phyloP scores from a whole-genome alignment of 176 grass and related monocot species.

The Ampelocalamus luodianensis region DNA sequence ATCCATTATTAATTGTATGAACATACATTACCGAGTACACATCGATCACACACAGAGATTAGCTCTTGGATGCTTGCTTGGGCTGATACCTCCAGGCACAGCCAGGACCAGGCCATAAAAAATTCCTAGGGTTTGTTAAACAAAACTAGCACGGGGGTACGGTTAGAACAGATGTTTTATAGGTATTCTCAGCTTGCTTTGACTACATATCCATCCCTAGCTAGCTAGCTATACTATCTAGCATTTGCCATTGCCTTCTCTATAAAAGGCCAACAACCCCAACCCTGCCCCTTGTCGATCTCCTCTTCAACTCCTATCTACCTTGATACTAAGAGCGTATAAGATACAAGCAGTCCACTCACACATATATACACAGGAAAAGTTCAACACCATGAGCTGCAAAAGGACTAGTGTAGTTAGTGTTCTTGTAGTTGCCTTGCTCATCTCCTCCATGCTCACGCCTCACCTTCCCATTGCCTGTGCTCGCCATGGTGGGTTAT shows the following conservation, averaged over 20 bases:
- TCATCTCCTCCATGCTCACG: slow-evolving; percentile 36
- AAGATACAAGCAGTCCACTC: background rate
- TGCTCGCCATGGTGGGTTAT: slow-evolving; percentile 53
- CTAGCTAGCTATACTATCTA: background rate
- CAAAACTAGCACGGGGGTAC: slow-evolving; percentile 39
- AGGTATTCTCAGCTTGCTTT: slow-evolving; percentile 40
- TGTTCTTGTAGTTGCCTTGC: background rate
- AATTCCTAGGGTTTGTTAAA: slow-evolving; percentile 55
- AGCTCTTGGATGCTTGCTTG: slow-evolving; percentile 39
- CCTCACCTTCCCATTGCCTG: slow-evolving; percentile 5
- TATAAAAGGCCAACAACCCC: slow-evolving; percentile 40
- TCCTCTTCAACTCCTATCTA: background rate
- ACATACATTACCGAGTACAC: too few relatives aligned
- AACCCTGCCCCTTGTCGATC: background rate
- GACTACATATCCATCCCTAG: slow-evolving; percentile 35
- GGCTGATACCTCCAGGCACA: slow-evolving; percentile 32
- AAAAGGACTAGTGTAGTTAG: background rate
- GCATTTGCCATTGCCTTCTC: background rate
- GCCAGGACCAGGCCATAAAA: slow-evolving; percentile 40
- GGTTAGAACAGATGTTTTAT: slow-evolving; percentile 48
- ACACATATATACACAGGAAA: background rate
- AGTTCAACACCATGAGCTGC: slow-evolving; percentile 26
- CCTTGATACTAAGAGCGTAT: background rate
- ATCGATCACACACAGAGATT: too few relatives aligned
- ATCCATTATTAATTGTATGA: too few relatives aligned